Base-by-base conservation (phyloP, 2,329 filamentous ascomycete species). In the Aspergillus piperis region DNA sequence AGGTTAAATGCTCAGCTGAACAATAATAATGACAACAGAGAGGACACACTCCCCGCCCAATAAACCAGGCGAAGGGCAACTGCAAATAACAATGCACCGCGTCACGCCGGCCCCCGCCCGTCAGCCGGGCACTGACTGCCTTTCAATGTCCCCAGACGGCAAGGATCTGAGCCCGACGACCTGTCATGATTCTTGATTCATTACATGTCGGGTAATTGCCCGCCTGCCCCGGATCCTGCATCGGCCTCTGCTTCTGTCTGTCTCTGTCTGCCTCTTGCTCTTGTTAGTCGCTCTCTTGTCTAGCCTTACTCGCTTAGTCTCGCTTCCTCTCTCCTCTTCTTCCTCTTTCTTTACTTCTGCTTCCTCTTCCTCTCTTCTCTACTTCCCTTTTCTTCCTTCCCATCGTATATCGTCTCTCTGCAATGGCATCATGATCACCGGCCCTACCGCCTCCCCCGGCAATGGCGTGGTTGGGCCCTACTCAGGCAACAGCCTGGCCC, bases 391-490 rank as follows among this genome's bases (percentile, higher is more conserved):
- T 32, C 21, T 23, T 39, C 38, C 41, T 49, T 61, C 38, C 52
- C 44, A 32, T 15, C 27, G 48, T 25, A 55, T 49, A 52, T 51
- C 32, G 32, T 30, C 25, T 36, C 55, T 49, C 30, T 39, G 21
- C 42, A 53, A 23, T 63, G 61, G 51, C 61, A 64, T 61, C 63
- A 74, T 74, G 71, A 62, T 59, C 60, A 62, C 66, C 52, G 64
- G 62, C 44, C 58, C 54, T 51, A 64, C 25, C 51, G 48, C 57
- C 44, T 58, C 69, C 53, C 66, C 71, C 53, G 73, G 69, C 11
- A 68, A 76, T 66, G 77, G 75, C 58, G 71, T 78, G 61, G 75
- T 75, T 49, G 77, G 77, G 38, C 71, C 71, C 39, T 73, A 76
- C 57, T 66, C 68, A 17, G 73, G 73, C 52, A 58, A 69, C 21